These are phyloP conservation scores for Coprinellus micaceus DNA, from an alignment of 768 basidiomycete species.

Conservation along the genomic window DNA sequence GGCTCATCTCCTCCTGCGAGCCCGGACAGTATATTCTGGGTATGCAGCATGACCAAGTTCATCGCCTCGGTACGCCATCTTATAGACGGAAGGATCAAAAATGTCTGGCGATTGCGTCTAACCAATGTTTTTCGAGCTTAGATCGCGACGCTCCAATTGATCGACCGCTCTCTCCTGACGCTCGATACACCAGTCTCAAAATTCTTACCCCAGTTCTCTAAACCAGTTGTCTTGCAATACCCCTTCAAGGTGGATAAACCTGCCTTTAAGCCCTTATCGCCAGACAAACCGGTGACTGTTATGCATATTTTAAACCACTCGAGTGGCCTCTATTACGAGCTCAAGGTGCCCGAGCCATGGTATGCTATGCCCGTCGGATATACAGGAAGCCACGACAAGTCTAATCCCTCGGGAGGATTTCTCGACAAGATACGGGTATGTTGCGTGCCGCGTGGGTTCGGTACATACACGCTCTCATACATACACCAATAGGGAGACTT, in stretches of 20 bases:
- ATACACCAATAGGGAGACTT: constrained; percentile 25
- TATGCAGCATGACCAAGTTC: constrained; percentile 37
- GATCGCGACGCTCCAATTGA: constrained; percentile 29
- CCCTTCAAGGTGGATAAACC: constrained; percentile 9
- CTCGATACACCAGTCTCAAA: constrained; percentile 22
- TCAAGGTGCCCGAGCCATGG: neutral
- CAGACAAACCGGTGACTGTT: constrained; percentile 20
- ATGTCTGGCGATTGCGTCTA: neutral
- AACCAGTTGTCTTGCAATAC: constrained; percentile 20
- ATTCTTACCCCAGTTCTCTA: constrained; percentile 25
- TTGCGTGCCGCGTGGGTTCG: neutral
- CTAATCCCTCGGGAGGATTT: constrained; percentile 11
- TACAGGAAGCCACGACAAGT: constrained; percentile 20
- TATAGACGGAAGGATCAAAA: neutral
- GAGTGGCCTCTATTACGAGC: constrained; percentile 28
- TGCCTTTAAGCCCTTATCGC: constrained; percentile 20
- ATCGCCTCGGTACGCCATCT: constrained; percentile 25
- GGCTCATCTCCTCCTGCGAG: constrained; percentile 21
- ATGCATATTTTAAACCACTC: constrained; percentile 30
- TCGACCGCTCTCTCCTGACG: constrained; percentile 27
- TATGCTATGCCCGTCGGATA: constrained; percentile 18
- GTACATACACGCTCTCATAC: neutral
- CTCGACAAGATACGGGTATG: neutral
- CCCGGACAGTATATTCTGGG: constrained; percentile 29
- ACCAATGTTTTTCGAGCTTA: constrained; percentile 3